Base-by-base conservation (phyloP, 2,329 filamentous ascomycete genomes). In the Pseudohalonectria lignicola region DNA sequence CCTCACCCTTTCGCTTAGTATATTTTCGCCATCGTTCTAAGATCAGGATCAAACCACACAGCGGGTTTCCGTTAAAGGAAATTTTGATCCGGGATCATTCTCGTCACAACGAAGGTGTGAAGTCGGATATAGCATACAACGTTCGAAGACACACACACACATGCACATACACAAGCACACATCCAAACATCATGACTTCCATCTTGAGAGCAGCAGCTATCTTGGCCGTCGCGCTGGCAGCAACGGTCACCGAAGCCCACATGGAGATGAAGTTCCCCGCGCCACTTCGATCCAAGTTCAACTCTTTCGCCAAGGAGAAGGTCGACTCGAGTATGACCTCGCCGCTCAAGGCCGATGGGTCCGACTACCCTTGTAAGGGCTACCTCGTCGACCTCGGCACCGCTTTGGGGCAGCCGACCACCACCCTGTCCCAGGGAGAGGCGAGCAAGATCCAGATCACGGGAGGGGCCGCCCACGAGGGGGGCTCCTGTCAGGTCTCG, bases 281-380 rank as follows among this genome's bases (percentile, higher is more conserved):
- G 12, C 72, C 74, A 6, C 60, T 77, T 48, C 60, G 60, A 39
- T 72, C 68, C 50, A 71, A 69, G 58, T 56, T 54, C 55, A 74
- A 75, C 60, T 60, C 64, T 34, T 57, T 65, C 49, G 47, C 55
- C 2, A 49, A 53, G 39, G 57, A 69, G 39, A 67, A 75, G 53
- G n/a, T n/a, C n/a, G 82, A 88, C 62, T 86, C 82, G 63, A 74
- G 71, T 48, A 85, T 86, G 63, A 84, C 77, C 26, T 67, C 69
- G 13, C 85, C 85, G 3, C 67, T 92, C 34, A 53, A 60, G 2
- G 52, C 64, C 16, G 63, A 67, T 42, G 79, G 80, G 19, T 65
- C 67, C 41, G 71, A 87, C 59, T 92, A 76, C 56, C 80, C 84
- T 5, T 92, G 85, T 72, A 87, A 87, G 64, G 78, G 79, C 46